Evolutionary conservation across 1,284 basidiomycete genomes (phyloP).

Genomic region (Coriolopsis trogii): DNA sequence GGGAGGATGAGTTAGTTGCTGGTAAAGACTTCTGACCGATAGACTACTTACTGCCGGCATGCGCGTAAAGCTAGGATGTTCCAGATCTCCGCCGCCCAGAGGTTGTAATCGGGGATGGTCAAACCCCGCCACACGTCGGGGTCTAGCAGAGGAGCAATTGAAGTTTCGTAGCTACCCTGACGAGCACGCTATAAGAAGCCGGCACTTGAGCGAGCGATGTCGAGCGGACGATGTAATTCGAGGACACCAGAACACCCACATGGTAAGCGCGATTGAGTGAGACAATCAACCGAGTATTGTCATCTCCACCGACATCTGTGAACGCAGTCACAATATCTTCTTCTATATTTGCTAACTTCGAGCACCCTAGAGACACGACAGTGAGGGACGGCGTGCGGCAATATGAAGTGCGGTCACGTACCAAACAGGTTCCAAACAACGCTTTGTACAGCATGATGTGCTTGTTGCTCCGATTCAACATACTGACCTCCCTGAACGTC

Average conservation of each 20-base stretch:
- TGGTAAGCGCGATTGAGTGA: constrained; percentile 65
- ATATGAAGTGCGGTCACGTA: constrained; percentile 30
- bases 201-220: background rate
- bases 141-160: constrained; percentile 64
- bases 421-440: constrained; percentile 72
- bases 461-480: constrained; percentile 64
- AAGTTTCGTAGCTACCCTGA: constrained; percentile 65
- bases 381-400: background rate
- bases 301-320: constrained; percentile 55
- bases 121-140: constrained; percentile 72
- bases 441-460: constrained; percentile 72
- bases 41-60: constrained; percentile 57
- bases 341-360: constrained; percentile 63
- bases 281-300: constrained; percentile 64
- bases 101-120: constrained; percentile 59
- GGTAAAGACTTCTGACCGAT: background rate
- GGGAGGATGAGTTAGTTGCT: background rate
- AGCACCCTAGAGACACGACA: constrained; percentile 54
- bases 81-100: constrained; percentile 78
- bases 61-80: constrained; percentile 69
- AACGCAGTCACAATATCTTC: constrained; percentile 73
- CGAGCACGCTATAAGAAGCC: constrained; percentile 55
- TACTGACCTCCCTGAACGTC: constrained; percentile 55
- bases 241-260: constrained; percentile 44
- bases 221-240: background rate